Evolutionary conservation across 306 rosid species (phyloP), one percentile per base, ranked within the genome.

Genomic region (Quercus aquifolioides): DNA sequence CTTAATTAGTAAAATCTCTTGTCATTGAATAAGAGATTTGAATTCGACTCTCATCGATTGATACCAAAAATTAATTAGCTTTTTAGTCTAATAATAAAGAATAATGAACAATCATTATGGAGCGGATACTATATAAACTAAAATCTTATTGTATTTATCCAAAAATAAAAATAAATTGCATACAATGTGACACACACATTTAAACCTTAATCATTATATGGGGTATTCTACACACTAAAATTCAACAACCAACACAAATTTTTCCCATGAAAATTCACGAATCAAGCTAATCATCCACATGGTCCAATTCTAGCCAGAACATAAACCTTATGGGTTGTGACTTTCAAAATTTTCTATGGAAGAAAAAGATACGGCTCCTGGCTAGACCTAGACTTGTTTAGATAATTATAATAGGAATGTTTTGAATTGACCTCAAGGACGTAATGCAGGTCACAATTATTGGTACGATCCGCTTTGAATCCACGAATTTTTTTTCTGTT

Each of bases 381-480:
- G 69, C n/a, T 67, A 35, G 77, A 71, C 23, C 52, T 46, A n/a
- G 31, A 6, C 1, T 76, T 33, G 72, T 78, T 33, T 79, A 58
- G 76, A 31, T 76, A 52, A 59, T 74, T 57, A 56, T 57, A 46
- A 20, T 72, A 57, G 81, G 91, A 87, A 80, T 86, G 79, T 87
- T 56, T 55, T 58, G 86, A 80, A 78, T 78, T 86, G 84, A 84
- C 85, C 60, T 63, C 70, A 78, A 72, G 52, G 25, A 71, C 65
- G 52, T 56, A 54, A 81, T 77, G 76, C 69, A 23, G 20, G 54
- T 75, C 72, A 52, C 56, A 82, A 80, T 86, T 64, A 82, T 81
- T 86, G 79, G 54, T 30, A 30, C 69, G 80, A 70, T 55, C 20
- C 68, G 67, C 33, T 19, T 72, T 70, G 43, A 76, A 73, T 77